Evolutionary conservation across 2,329 filamentous ascomycete genomes (phyloP).

Genomic region (Blastomyces silverae): DNA sequence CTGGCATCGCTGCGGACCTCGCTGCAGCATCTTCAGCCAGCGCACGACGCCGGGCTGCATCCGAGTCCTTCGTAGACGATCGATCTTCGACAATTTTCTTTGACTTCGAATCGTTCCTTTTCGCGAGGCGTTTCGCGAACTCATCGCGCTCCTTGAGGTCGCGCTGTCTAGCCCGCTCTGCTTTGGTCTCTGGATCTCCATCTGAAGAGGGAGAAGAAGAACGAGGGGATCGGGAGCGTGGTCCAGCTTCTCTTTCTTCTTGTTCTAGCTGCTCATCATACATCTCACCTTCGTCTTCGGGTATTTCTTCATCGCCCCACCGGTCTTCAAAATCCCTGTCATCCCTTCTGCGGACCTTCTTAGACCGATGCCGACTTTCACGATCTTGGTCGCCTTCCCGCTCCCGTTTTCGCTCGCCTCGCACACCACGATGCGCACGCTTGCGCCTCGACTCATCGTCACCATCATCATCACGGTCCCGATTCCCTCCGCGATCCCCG

Average conservation of each 20-base stretch:
- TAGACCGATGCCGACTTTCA: slow-evolving; percentile 41
- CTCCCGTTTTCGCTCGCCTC: slow-evolving; percentile 34
- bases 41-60: slow-evolving; percentile 54
- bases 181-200: slow-evolving; percentile 54
- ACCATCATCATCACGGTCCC: slow-evolving; percentile 17
- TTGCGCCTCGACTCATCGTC: slow-evolving; percentile 10
- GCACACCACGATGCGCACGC: slow-evolving; percentile 24
- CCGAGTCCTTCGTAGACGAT: slow-evolving; percentile 50
- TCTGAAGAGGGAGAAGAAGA: slow-evolving; percentile 40
- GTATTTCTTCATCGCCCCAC: slow-evolving; percentile 69
- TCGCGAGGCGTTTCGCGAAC: slow-evolving; percentile 67
- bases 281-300: slow-evolving; percentile 30
- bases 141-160: slow-evolving; percentile 72
- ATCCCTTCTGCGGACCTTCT: slow-evolving; percentile 47
- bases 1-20: slow-evolving; percentile 65
- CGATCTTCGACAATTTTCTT: slow-evolving; percentile 62
- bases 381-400: slow-evolving; percentile 34
- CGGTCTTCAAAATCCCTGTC: slow-evolving; percentile 62
- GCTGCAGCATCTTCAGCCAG: slow-evolving; percentile 62
- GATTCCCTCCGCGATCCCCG: slow-evolving; percentile 23
- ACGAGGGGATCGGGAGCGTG: slow-evolving; percentile 22
- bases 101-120: slow-evolving; percentile 62
- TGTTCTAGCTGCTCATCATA: slow-evolving; percentile 45
- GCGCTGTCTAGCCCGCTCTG: slow-evolving; percentile 53
- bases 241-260: background rate